A percentile compares a stretch with the other conserved stretches of the same genome.
phyloP scores from a whole-genome alignment of 768 basidiomycete species.

The Dictyophora rubrovolvata region DNA sequence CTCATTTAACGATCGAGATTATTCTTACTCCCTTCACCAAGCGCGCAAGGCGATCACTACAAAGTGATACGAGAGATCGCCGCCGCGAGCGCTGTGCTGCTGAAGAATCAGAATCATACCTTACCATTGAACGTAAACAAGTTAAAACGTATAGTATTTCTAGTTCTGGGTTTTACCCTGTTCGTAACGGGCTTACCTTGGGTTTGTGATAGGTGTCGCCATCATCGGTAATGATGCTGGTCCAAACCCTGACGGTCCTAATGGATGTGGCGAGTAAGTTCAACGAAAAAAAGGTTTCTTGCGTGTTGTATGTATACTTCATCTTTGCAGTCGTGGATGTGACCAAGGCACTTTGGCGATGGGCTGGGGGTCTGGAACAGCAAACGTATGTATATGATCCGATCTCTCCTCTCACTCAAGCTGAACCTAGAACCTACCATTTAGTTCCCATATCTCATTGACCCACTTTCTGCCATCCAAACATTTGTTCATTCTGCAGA shows the following conservation, averaged over 20 bases:
- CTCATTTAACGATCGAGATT: neutral
- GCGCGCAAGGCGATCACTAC: neutral
- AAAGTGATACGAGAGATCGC: conserved; percentile 35
- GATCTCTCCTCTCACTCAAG: neutral
- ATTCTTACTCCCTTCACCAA: neutral
- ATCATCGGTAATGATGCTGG: conserved; percentile 46
- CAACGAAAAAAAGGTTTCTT: neutral
- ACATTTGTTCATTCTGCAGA: conserved; percentile 1
- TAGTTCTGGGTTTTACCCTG: neutral
- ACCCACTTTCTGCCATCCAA: conserved; percentile 13
- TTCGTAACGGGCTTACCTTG: neutral
- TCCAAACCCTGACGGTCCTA: conserved; percentile 57
- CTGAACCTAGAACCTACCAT: neutral
- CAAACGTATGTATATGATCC: conserved; percentile 33
- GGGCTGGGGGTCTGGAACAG: conserved; percentile 90
- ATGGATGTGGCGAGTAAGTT: conserved; percentile 47
- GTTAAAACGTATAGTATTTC: neutral
- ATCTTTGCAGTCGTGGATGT: conserved; percentile 32
- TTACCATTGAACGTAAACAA: conserved; percentile 20
- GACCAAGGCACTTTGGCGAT: conserved; percentile 68
- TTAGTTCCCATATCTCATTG: conserved; percentile 17
- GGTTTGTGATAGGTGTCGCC: conserved; percentile 15
- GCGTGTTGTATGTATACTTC: neutral
- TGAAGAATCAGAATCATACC: conserved; percentile 30
- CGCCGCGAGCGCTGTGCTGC: conserved; percentile 47